Base-by-base conservation (phyloP, 176 grass and related monocot species). In the Saccharum officinarum region DNA sequence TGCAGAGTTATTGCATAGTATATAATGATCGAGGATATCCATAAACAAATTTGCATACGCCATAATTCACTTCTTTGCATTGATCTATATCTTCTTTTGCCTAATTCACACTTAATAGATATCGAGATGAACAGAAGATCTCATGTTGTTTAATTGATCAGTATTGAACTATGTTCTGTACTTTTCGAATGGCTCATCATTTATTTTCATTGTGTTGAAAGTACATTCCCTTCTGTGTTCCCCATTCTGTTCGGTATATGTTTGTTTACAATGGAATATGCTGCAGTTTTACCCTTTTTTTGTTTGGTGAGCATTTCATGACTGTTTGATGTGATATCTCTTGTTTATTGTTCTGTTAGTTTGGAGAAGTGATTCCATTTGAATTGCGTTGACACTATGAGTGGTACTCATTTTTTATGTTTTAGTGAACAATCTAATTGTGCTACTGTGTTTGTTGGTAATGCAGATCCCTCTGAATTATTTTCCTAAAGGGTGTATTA, bases 331-430 rank as follows among this genome's bases (percentile, higher is more conserved):
- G 34, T 63, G 11, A 71, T 63, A 33, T 63, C 38, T 71, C 66
- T 64, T 81, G 40, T 80, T 81, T 59, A 57, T 73, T 83, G 11
- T 88, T 86, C 31, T 71, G 71, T 76, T 81, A 77, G 31, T 77
- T 86, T n/a, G 83, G 46, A 79, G 40, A 57, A 81, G 45, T 36
- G 54, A 73, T 78, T 77, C 60, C 63, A 72, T 54, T 72, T 55
- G 50, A 71, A 55, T 41, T 78, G 39, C 6, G 13, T 7, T 61
- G 74, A 67, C 73, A 69, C 67, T 69, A n/a, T 79, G 44, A 86
- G n/a, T 46, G 37, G 44, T 44, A 57, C 72, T 45, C 17, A 50
- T 20, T 28, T 40, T 86, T 45, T 46, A 31, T 18, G 49, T 90
- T 74, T 40, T 52, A 25, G 61, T 63, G 57, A 57, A 8, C 26